Base-by-base conservation (phyloP, 257 asterid species). In the Nicotiana tomentosiformis region DNA sequence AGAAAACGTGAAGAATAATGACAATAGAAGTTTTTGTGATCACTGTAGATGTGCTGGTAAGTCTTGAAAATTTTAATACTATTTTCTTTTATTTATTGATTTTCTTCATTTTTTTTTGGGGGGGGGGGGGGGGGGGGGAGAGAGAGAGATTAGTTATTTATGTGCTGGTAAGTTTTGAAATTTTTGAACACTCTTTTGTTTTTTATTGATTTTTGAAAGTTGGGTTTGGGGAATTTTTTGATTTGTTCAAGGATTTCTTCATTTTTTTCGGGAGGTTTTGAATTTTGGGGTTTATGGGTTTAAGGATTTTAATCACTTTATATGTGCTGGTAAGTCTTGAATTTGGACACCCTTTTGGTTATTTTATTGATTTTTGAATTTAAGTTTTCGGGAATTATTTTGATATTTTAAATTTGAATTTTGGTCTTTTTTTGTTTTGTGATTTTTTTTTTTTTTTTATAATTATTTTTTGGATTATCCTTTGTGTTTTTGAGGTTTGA, bases 11-110 rank as follows among this genome's bases (percentile, higher is more conserved):
- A 81, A 74, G 81, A 78, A 30, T 33, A 91, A 97, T 14, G 86
- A 84, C 23, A 83, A 74, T 29, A 83, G 77, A 2, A 97, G 93
- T 66, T 91, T 90, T 83, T 95, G 98, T 84, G 92, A 93, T 82
- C 88, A 90, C 87, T 95, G 98, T 84, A 89, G 96, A 29, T 91
- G 91, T 74, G 91, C 93, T 6, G 99, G 99, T 95, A 56, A 66
- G 87, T 57, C 9, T 9, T 35, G 39, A 33, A 77, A 53, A 1
- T 43, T 1, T 43, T 2, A 8, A 43, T 2, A 43, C 3, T 2
- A 10, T 43, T 43, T 43, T 43, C 0, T 57, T 20, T 74, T 62
- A 17, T 68, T 83, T 78, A 77, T 33, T 39, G 56, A 77, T 69
- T 74, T 49, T 43, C 11, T 20, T 20, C 23, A 20, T 20, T 20